phyloP scores from a whole-genome alignment of 257 asterid genomes.

The Voacanga thouarsii region DNA sequence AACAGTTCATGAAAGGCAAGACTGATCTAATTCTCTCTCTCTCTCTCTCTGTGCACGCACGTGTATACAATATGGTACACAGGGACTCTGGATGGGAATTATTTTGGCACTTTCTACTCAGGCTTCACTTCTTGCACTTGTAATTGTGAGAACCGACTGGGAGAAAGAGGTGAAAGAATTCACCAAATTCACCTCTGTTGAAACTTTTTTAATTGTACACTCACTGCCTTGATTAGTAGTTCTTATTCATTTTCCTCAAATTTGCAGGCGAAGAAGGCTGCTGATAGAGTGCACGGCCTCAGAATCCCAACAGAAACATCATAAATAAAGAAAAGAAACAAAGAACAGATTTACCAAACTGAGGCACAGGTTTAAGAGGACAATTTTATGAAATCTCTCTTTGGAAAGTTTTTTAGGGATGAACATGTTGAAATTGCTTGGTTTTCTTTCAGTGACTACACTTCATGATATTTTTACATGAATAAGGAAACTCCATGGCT shows the following conservation, averaged over 20 bases:
- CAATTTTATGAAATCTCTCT: not conserved
- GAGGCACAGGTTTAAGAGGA: not conserved
- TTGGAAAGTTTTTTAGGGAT: not conserved
- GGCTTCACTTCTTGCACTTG: slow-evolving; percentile 14
- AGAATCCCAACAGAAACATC: not conserved
- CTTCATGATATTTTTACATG: too few relatives aligned
- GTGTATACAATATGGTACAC: not conserved
- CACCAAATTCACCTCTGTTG: not conserved
- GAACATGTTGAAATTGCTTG: too few relatives aligned
- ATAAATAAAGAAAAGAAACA: not conserved
- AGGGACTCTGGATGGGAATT: slow-evolving; percentile 30
- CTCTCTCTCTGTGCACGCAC: too few relatives aligned
- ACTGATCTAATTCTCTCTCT: not conserved
- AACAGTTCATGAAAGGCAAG: not conserved
- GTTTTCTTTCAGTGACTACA: too few relatives aligned
- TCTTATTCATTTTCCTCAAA: not conserved
- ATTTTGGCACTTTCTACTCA: slow-evolving; percentile 15
- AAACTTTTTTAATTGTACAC: not conserved
- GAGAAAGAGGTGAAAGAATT: slow-evolving; percentile 20
- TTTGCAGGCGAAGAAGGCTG: slow-evolving; percentile 19
- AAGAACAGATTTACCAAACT: not conserved
- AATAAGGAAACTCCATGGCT: too few relatives aligned
- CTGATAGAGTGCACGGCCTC: not conserved
- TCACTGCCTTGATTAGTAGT: not conserved
- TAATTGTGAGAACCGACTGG: slow-evolving; percentile 20